Conservation (phyloP, 2,329 filamentous ascomycete genomes). For the Calonectria henricotiae region DNA sequence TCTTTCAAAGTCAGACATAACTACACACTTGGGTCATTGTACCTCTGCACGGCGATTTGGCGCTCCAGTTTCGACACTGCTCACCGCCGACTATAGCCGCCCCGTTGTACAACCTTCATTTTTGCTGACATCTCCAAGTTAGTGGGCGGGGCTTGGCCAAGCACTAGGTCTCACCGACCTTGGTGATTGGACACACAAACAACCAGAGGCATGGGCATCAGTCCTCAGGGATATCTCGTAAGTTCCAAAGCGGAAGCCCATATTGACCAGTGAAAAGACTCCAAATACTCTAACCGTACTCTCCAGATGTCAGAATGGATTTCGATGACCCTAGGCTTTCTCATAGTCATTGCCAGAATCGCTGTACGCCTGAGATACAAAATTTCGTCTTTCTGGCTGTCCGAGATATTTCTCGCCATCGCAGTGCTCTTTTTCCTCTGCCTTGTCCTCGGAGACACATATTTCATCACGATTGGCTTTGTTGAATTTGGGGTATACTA, state of each 20-base stretch:
- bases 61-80: not conserved
- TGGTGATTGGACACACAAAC: not conserved
- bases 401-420: not conserved
- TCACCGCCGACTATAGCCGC: not conserved
- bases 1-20: not conserved
- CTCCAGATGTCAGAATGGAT: slow-evolving; percentile 12
- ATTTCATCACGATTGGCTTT: slow-evolving; percentile 9
- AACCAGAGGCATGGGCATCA: slow-evolving; percentile 1
- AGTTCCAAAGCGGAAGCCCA: not conserved
- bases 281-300: not conserved
- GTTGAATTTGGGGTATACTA: slow-evolving; percentile 9
- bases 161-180: not conserved
- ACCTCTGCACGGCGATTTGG: not conserved
- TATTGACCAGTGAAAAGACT: not conserved
- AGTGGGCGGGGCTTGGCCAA: not conserved
- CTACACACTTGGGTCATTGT: not conserved
- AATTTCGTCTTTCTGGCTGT: not conserved
- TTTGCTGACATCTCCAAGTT: not conserved
- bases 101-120: not conserved
- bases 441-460: slow-evolving; percentile 11
- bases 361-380: not conserved
- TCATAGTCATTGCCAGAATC: not conserved
- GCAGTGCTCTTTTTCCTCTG: not conserved
- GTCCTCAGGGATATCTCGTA: slow-evolving; percentile 9
- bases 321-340: not conserved